A percentile compares a stretch with the other conserved stretches of the same genome.
Evolutionary conservation across 2,329 filamentous ascomycete genomes (phyloP).

Genomic region (Xylaria polymorpha): DNA sequence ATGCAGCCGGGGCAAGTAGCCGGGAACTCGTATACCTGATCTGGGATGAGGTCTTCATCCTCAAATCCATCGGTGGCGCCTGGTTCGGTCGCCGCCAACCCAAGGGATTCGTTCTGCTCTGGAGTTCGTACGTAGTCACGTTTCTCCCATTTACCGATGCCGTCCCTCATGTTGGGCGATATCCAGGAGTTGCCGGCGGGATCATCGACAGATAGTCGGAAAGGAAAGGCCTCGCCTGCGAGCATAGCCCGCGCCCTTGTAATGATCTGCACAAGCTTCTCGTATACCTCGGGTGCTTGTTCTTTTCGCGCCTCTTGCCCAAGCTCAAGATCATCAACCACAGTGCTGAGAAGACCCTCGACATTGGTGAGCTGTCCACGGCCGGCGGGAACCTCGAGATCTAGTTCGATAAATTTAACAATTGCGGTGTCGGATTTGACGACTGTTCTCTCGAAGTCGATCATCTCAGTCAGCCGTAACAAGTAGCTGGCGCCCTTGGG

Average conservation of each 20-base stretch:
- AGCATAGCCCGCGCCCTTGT: constrained; percentile 80
- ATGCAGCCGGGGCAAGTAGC: constrained; percentile 92
- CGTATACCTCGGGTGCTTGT: constrained; percentile 79
- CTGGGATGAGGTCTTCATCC: constrained; percentile 89
- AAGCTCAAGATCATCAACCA: constrained; percentile 82
- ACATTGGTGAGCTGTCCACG: constrained; percentile 93
- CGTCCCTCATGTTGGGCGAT: constrained; percentile 82
- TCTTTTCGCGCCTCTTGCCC: constrained; percentile 86
- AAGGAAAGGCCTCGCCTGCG: constrained; percentile 81
- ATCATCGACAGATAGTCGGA: constrained; percentile 89
- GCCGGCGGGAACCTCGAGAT: constrained; percentile 91
- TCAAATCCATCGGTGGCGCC: constrained; percentile 65
- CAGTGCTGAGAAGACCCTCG: constrained; percentile 83
- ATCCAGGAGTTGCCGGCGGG: constrained; percentile 97
- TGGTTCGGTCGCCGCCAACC: constrained; percentile 70
- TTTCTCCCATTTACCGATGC: constrained; percentile 88
- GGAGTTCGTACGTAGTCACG: constrained; percentile 83
- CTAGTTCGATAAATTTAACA: constrained; percentile 89
- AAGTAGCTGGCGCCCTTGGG: constrained; percentile 87
- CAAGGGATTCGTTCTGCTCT: constrained; percentile 88
- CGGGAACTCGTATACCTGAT: constrained; percentile 93
- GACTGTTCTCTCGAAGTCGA: constrained; percentile 86
- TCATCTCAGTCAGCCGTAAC: constrained; percentile 76
- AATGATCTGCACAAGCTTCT: constrained; percentile 82
- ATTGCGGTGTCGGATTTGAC: constrained; percentile 90